These are phyloP conservation scores for Ustilago xerochloae DNA, from an alignment of 1,284 basidiomycete species.

Conservation along the genomic window DNA sequence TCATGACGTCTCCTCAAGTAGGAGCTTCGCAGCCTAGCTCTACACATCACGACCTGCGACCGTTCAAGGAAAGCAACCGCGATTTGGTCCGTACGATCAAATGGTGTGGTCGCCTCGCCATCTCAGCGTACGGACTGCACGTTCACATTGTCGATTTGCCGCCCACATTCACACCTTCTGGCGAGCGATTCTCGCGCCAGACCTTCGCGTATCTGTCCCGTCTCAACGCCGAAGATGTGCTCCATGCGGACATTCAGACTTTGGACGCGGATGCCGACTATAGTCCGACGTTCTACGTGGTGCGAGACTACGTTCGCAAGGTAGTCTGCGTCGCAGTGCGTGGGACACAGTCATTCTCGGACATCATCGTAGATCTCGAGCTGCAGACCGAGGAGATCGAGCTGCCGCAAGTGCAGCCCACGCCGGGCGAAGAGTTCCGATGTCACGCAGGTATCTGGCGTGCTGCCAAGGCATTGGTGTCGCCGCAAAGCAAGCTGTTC, in stretches of 20 bases:
- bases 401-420: constrained; percentile 52
- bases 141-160: constrained; percentile 60
- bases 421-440: constrained; percentile 48
- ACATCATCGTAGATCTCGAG: constrained; percentile 67
- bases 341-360: constrained; percentile 65
- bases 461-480: constrained; percentile 59
- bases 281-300: constrained; percentile 65
- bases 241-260: constrained; percentile 67
- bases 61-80: constrained; percentile 37
- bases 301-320: constrained; percentile 61
- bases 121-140: constrained; percentile 60
- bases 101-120: constrained; percentile 66
- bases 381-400: constrained; percentile 61
- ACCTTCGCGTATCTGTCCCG: constrained; percentile 65
- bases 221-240: constrained; percentile 63
- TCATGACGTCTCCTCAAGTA: constrained; percentile 44
- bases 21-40: constrained; percentile 19
- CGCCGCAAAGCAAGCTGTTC: constrained; percentile 59
- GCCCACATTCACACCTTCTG: constrained; percentile 65
- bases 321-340: constrained; percentile 64
- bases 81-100: constrained; percentile 61
- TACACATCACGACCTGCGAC: constrained; percentile 7
- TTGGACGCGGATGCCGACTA: constrained; percentile 62
- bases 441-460: constrained; percentile 66
- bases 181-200: constrained; percentile 61